Conservation (phyloP, 352 stramenopile genomes). For the Hyaloperonospora brassicae region DNA sequence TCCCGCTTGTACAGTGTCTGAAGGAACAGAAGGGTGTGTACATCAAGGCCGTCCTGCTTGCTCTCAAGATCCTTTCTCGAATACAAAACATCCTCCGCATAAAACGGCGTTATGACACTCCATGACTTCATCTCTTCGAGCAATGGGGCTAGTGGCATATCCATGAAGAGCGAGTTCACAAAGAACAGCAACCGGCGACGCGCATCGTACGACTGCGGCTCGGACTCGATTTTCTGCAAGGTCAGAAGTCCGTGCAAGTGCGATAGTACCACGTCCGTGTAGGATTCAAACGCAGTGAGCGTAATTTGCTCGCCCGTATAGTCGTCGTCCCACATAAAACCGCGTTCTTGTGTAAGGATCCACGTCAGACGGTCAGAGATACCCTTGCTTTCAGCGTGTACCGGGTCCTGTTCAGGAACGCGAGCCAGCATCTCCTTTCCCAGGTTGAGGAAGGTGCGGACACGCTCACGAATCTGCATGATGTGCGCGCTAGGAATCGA, state of each 20-base stretch:
- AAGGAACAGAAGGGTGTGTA: constrained; percentile 83
- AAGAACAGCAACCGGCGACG: constrained; percentile 95
- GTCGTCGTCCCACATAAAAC: constrained; percentile 97
- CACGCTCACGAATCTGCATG: constrained; percentile 91
- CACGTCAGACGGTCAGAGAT: constrained; percentile 94
- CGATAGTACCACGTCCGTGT: constrained; percentile 68
- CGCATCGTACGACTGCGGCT: constrained; percentile 95
- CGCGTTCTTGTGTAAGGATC: constrained; percentile 93
- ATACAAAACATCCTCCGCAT: constrained; percentile 97
- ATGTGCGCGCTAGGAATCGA: constrained; percentile 76
- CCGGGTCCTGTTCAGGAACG: constrained; percentile 68
- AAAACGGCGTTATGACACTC: constrained; percentile 98
- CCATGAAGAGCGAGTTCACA: constrained; percentile 99
- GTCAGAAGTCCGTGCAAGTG: constrained; percentile 93
- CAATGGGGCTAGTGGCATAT: constrained; percentile 94
- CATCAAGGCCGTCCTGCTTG: constrained; percentile 90
- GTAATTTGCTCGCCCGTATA: constrained; percentile 95
- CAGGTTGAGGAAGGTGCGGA: constrained; percentile 90
- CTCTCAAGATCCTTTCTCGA: constrained; percentile 94
- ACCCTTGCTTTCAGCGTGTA: constrained; percentile 83
- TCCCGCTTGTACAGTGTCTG: constrained; percentile 97
- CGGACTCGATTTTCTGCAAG: constrained; percentile 94
- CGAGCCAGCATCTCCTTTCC: constrained; percentile 82
- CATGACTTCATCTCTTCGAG: constrained; percentile 98
- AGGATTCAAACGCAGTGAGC: constrained; percentile 73